A percentile compares a stretch with the other conserved stretches of the same genome.
Conservation (phyloP, 2,329 filamentous ascomycete species). For the Fusarium tuaranense region DNA sequence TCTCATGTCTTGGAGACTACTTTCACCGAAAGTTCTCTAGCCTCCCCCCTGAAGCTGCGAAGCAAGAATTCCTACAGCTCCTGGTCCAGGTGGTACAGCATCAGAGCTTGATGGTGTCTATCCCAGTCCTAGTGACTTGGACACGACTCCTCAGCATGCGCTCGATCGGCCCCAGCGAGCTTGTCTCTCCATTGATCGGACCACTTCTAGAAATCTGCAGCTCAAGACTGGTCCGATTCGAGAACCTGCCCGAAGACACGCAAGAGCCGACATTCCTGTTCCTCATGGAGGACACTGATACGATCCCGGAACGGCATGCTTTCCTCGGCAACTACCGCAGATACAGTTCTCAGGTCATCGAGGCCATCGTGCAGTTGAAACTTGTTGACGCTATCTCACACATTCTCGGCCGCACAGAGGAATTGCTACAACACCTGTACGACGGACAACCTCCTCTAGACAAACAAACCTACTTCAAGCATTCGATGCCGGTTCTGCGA, state of each 20-base stretch:
- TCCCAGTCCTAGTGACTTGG: constrained; percentile 92
- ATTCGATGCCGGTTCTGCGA: constrained; percentile 77
- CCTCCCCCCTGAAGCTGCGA: constrained; percentile 72
- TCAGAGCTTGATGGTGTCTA: constrained; percentile 91
- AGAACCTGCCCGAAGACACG: constrained; percentile 84
- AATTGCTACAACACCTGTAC: constrained; percentile 80
- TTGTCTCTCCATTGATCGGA: constrained; percentile 74
- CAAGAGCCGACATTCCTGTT: constrained; percentile 84
- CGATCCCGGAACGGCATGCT: constrained; percentile 90
- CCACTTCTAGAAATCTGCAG: constrained; percentile 86
- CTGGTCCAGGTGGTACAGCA: constrained; percentile 84
- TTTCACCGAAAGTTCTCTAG: constrained; percentile 80
- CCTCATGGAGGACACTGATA: constrained; percentile 94
- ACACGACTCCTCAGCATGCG: constrained; percentile 82
- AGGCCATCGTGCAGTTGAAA: constrained; percentile 84
- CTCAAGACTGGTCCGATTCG: constrained; percentile 86
- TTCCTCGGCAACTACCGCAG: constrained; percentile 96
- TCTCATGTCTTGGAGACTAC: constrained; percentile 87
- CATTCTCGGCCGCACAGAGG: constrained; percentile 84
- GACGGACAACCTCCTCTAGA: constrained; percentile 75
- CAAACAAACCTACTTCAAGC: constrained; percentile 73
- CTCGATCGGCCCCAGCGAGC: constrained; percentile 72
- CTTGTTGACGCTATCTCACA: constrained; percentile 88
- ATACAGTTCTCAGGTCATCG: constrained; percentile 89
- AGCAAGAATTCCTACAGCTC: constrained; percentile 82